Conservation (phyloP, 202 grass and related monocot species). For the Panicum hallii region DNA sequence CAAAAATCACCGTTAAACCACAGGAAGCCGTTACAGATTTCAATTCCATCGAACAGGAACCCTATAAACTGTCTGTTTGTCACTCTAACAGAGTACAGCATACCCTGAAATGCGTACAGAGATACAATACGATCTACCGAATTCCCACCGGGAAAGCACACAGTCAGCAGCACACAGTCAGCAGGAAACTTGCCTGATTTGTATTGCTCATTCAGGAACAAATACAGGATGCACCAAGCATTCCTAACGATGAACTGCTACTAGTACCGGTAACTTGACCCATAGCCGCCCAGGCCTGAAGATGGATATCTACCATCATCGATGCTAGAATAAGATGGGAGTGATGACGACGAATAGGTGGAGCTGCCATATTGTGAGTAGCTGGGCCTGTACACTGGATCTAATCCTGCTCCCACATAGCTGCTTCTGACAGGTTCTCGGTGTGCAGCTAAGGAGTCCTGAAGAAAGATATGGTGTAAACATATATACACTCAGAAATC, state of each 20-base stretch:
- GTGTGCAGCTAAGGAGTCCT: conserved; percentile 86
- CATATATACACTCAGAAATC: neutral
- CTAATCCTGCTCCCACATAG: conserved; percentile 64
- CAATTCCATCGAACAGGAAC: neutral
- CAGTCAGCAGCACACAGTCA: neutral
- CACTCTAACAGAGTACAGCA: conserved; percentile 16
- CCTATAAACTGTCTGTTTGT: conserved; percentile 29
- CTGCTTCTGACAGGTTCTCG: conserved; percentile 73
- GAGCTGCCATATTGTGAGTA: conserved; percentile 76
- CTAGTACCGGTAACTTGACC: conserved; percentile 13
- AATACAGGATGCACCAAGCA: conserved; percentile 13
- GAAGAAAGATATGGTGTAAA: conserved; percentile 21
- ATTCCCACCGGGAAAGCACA: conserved; percentile 11
- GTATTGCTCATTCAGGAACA: conserved; percentile 11
- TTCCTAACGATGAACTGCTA: neutral
- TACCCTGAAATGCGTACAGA: conserved; percentile 13
- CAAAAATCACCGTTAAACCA: neutral
- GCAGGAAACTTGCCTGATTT: conserved; percentile 24
- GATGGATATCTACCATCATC: conserved; percentile 67
- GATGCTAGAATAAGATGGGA: conserved; percentile 65
- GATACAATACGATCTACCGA: neutral
- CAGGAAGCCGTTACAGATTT: neutral
- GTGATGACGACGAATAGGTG: conserved; percentile 60
- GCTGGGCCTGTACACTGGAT: conserved; percentile 75
- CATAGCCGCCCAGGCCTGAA: conserved; percentile 65